A percentile compares a stretch with the other conserved stretches of the same genome.
Evolutionary conservation across 208 protist species (phyloP).

Genomic region (Phytomonas sp.): DNA sequence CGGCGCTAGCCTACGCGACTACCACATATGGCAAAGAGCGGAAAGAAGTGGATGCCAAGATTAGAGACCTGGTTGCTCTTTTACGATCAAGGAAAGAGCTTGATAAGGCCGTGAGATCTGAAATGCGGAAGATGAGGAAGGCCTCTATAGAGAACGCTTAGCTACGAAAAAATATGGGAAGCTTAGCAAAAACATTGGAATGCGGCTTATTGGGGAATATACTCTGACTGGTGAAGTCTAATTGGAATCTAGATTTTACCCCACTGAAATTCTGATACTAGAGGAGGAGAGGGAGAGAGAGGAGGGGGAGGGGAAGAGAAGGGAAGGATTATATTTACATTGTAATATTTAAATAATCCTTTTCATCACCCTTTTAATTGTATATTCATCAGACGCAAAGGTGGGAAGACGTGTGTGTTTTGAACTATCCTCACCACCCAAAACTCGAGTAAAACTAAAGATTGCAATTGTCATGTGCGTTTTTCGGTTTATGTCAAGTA

Average conservation of each 20-base stretch:
- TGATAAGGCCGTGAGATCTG: constrained; percentile 40
- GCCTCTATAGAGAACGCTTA: neutral
- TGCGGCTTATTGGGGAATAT: neutral
- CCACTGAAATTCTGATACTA: too few species aligned
- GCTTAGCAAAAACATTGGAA: neutral
- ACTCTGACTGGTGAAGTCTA: neutral
- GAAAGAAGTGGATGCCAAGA: constrained; percentile 40
- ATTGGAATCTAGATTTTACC: too few species aligned
- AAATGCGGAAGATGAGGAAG: constrained; percentile 21
- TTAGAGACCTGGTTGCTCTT: constrained; percentile 42
- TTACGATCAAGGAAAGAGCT: constrained; percentile 48
- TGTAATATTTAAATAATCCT: neutral
- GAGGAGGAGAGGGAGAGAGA: too few species aligned
- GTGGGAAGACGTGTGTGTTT: neutral
- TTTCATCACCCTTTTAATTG: neutral
- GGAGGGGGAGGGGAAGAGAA: neutral
- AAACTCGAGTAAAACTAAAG: neutral
- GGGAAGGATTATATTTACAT: neutral
- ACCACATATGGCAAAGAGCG: constrained; percentile 42
- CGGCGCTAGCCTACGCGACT: constrained; percentile 35
- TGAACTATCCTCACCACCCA: neutral
- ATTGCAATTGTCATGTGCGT: neutral
- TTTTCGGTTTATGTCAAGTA: neutral
- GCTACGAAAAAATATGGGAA: neutral
- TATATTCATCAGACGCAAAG: neutral